Evolutionary conservation across 345 rosid species (phyloP).

Genomic region (Lenwebbia sp.): DNA sequence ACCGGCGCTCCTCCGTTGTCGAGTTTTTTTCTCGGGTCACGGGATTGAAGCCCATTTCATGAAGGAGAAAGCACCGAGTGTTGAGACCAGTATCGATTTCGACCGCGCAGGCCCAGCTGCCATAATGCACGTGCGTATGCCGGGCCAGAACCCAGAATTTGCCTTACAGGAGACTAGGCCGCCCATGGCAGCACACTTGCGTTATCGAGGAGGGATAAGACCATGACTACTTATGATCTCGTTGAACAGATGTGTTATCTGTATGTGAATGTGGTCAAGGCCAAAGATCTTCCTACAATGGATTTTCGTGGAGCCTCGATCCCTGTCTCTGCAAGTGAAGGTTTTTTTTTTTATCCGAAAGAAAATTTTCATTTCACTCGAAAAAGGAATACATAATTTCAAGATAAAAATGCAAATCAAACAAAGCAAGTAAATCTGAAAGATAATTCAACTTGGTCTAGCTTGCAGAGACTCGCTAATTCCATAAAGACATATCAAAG

Average conservation of each 20-base stretch:
- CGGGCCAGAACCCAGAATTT: constrained; percentile 30
- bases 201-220: constrained; percentile 26
- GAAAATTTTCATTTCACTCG: too few relatives aligned
- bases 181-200: constrained; percentile 28
- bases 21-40: neutral
- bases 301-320: constrained; percentile 27
- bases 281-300: constrained; percentile 25
- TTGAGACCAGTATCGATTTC: constrained; percentile 17
- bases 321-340: constrained; percentile 38
- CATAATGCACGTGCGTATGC: too few relatives aligned
- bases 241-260: constrained; percentile 45
- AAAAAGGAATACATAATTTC: too few relatives aligned
- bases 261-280: constrained; percentile 38
- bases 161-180: constrained; percentile 28
- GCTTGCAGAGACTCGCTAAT: too few relatives aligned
- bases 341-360: too few relatives aligned
- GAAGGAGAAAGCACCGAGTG: constrained; percentile 1
- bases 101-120: constrained; percentile 23
- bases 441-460: too few relatives aligned
- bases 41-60: constrained; percentile 4
- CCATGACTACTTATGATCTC: constrained; percentile 30
- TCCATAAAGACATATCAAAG: too few relatives aligned
- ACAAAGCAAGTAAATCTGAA: too few relatives aligned
- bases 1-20: neutral
- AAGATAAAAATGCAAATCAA: too few relatives aligned